Percentiles rank a stretch among this genome's conserved stretches.
Conservation (phyloP, 768 basidiomycete genomes). For the Leccinellum luteum region DNA sequence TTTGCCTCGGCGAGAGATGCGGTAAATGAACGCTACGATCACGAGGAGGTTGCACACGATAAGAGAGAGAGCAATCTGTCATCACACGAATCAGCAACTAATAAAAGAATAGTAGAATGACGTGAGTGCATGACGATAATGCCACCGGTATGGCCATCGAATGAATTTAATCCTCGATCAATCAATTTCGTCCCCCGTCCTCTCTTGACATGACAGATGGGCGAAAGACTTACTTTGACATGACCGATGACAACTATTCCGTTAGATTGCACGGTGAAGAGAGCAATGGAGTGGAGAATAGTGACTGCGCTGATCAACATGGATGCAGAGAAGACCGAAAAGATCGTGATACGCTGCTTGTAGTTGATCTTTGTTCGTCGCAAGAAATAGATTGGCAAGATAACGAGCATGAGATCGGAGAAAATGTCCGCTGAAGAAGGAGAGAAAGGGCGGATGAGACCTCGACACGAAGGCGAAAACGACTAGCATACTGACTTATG, state of each 20-base stretch:
- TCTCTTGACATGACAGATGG: background rate
- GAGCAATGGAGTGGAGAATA: conserved; percentile 13
- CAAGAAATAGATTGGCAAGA: conserved; percentile 15
- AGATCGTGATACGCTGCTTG: conserved; percentile 17
- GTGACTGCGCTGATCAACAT: conserved; percentile 17
- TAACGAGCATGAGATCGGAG: conserved; percentile 20
- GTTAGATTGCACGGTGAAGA: background rate
- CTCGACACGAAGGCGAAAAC: background rate
- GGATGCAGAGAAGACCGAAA: conserved; percentile 20
- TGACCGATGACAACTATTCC: conserved; percentile 20
- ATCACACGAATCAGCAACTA: background rate
- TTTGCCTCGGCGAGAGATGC: conserved; percentile 5
- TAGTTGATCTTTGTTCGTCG: conserved; percentile 1
- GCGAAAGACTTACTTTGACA: conserved; percentile 17
- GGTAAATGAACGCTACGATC: conserved; percentile 22
- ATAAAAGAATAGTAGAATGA: no score
- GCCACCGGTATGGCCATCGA: background rate
- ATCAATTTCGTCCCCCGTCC: no score
- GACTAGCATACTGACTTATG: conserved; percentile 15
- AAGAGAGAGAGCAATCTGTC: conserved; percentile 21
- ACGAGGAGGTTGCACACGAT: conserved; percentile 29
- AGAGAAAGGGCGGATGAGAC: background rate
- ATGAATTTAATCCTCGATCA: background rate
- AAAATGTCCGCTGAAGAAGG: conserved; percentile 18
- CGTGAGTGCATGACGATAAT: no score